Percentiles rank a stretch among this genome's conserved stretches.
Conservation (phyloP, 1,139 yeast genomes). For the Hansenula lynferdii region DNA sequence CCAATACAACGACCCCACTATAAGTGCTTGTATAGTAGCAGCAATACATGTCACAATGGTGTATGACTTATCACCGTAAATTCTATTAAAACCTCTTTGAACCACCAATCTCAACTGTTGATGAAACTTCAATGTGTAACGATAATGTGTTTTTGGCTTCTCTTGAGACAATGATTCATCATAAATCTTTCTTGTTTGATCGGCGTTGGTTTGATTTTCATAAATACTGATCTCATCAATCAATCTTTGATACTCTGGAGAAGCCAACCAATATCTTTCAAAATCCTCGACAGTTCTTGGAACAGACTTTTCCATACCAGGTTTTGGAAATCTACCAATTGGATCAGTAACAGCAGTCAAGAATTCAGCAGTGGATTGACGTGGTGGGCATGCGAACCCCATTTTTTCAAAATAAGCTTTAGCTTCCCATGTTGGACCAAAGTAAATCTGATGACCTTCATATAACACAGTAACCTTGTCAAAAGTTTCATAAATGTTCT, state of each 20-base stretch:
- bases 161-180: slow-evolving; percentile 35
- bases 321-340: slow-evolving; percentile 42
- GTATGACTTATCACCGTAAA: slow-evolving; percentile 45
- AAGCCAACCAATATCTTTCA: slow-evolving; percentile 55
- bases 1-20: slow-evolving; percentile 44
- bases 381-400: slow-evolving; percentile 48
- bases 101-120: slow-evolving; percentile 44
- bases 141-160: slow-evolving; percentile 36
- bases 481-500: slow-evolving; percentile 40
- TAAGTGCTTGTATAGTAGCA: slow-evolving; percentile 45
- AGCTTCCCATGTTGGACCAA: slow-evolving; percentile 36
- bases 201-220: slow-evolving; percentile 34
- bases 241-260: slow-evolving; percentile 42
- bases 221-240: slow-evolving; percentile 41
- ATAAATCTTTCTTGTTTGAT: slow-evolving; percentile 33
- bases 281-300: slow-evolving; percentile 70
- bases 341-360: slow-evolving; percentile 56
- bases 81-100: slow-evolving; percentile 46
- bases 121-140: slow-evolving; percentile 39
- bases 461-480: slow-evolving; percentile 39
- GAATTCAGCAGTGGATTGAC: slow-evolving; percentile 54
- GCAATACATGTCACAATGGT: slow-evolving; percentile 43
- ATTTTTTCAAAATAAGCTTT: slow-evolving; percentile 38
- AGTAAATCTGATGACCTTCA: slow-evolving; percentile 40
- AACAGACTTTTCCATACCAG: slow-evolving; percentile 53